phyloP scores from a whole-genome alignment of 805 yeast species.

The Starmera quercuum region DNA sequence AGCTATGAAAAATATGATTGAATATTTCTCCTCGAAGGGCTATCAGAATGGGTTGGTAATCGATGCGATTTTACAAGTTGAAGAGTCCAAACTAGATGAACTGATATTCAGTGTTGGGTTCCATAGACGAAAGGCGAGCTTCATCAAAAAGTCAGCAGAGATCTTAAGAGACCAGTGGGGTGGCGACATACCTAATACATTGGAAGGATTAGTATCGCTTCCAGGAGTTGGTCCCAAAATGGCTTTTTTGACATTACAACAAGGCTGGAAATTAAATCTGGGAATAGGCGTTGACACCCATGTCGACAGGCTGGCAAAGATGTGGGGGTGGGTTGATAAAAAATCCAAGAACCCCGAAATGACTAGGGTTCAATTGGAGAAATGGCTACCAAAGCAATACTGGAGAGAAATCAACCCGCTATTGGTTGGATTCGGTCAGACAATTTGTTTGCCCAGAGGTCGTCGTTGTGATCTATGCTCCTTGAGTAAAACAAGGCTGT shows the following conservation, averaged over 20 bases:
- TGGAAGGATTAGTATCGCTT: slow-evolving; percentile 54
- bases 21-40: slow-evolving; percentile 32
- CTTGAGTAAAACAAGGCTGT: slow-evolving; percentile 43
- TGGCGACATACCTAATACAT: slow-evolving; percentile 67
- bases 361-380: slow-evolving; percentile 59
- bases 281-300: slow-evolving; percentile 98
- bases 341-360: slow-evolving; percentile 60
- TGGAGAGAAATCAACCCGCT: slow-evolving; percentile 86
- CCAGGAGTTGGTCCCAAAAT: slow-evolving; percentile 97
- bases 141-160: slow-evolving; percentile 53
- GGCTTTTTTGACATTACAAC: slow-evolving; percentile 77
- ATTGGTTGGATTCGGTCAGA: slow-evolving; percentile 91
- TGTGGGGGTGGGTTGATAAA: slow-evolving; percentile 71
- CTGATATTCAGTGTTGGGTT: slow-evolving; percentile 81
- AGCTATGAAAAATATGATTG: slow-evolving; percentile 59
- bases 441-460: slow-evolving; percentile 68
- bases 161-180: slow-evolving; percentile 41
- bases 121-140: slow-evolving; percentile 71
- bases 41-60: slow-evolving; percentile 48
- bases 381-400: slow-evolving; percentile 63
- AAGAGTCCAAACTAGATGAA: slow-evolving; percentile 51
- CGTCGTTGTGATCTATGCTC: slow-evolving; percentile 66
- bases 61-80: slow-evolving; percentile 41
- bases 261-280: slow-evolving; percentile 66
- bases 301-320: slow-evolving; percentile 67